Evolutionary conservation across 495 filamentous ascomycete genomes (phyloP).

Genomic region (Penicillium canariense): DNA sequence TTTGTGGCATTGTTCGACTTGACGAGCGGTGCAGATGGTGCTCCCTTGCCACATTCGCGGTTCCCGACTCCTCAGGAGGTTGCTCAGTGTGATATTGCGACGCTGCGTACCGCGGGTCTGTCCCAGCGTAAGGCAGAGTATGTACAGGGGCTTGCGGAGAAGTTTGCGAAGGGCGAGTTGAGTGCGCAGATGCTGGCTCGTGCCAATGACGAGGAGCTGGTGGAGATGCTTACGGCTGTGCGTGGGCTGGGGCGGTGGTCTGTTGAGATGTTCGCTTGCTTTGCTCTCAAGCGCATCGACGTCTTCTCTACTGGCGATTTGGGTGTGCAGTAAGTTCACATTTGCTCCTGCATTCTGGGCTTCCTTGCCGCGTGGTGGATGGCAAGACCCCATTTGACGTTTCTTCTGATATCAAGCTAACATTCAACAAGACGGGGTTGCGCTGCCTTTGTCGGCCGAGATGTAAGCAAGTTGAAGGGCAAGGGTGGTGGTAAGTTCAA

Average conservation of each 20-base stretch:
- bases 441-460: constrained; percentile 79
- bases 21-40: constrained; percentile 14
- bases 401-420: constrained; percentile 5
- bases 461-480: constrained; percentile 78
- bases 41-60: constrained; percentile 13
- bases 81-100: constrained; percentile 52
- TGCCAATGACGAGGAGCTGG: constrained; percentile 80
- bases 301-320: constrained; percentile 91
- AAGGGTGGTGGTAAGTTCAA: constrained; percentile 91
- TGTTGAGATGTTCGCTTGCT: constrained; percentile 96
- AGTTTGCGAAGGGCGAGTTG: constrained; percentile 72
- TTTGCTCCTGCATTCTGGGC: neutral
- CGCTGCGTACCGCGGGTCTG: constrained; percentile 78
- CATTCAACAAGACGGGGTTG: constrained; percentile 63
- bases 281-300: constrained; percentile 87
- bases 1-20: constrained; percentile 75
- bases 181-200: constrained; percentile 69
- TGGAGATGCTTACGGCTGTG: constrained; percentile 79
- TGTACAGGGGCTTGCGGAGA: constrained; percentile 76
- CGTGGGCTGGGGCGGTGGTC: constrained; percentile 86
- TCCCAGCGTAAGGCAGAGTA: constrained; percentile 95
- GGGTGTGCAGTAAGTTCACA: constrained; percentile 72
- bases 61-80: constrained; percentile 83
- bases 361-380: neutral
- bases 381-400: too few relatives aligned